phyloP scores from a whole-genome alignment of 352 stramenopile species.

The Phytopythium oedochilum region DNA sequence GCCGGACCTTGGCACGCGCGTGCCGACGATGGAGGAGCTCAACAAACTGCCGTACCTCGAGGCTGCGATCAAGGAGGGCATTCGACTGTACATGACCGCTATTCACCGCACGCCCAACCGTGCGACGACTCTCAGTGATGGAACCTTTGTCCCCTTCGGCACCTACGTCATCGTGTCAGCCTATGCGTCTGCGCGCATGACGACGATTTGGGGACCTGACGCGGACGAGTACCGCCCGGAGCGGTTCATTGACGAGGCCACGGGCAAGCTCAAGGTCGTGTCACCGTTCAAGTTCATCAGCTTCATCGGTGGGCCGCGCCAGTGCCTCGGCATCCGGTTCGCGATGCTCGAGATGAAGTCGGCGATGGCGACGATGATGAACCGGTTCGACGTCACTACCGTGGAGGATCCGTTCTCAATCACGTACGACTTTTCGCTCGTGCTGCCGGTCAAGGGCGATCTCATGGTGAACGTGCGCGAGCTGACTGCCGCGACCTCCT shows the following conservation, averaged over 20 bases:
- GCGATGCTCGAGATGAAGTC: constrained; percentile 77
- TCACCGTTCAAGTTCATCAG: constrained; percentile 60
- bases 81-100: too few species aligned
- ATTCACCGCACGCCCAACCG: too few species aligned
- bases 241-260: constrained; percentile 45
- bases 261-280: constrained; percentile 21
- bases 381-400: constrained; percentile 37
- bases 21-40: too few species aligned
- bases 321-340: constrained; percentile 59
- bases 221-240: constrained; percentile 38
- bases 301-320: constrained; percentile 63
- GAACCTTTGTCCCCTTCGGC: too few species aligned
- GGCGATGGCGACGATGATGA: constrained; percentile 37
- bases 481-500: background rate
- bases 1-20: constrained; percentile 16
- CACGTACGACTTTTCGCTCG: constrained; percentile 35
- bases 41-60: too few species aligned
- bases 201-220: constrained; percentile 58
- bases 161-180: too few species aligned
- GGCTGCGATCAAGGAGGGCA: too few species aligned
- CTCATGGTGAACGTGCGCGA: constrained; percentile 22
- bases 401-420: constrained; percentile 29
- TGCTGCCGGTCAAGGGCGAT: constrained; percentile 29
- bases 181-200: constrained; percentile 44
- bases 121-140: too few species aligned